These are phyloP conservation scores for Tetracladium setigerum DNA, from an alignment of 495 filamentous ascomycete genomes.

Conservation along the genomic window DNA sequence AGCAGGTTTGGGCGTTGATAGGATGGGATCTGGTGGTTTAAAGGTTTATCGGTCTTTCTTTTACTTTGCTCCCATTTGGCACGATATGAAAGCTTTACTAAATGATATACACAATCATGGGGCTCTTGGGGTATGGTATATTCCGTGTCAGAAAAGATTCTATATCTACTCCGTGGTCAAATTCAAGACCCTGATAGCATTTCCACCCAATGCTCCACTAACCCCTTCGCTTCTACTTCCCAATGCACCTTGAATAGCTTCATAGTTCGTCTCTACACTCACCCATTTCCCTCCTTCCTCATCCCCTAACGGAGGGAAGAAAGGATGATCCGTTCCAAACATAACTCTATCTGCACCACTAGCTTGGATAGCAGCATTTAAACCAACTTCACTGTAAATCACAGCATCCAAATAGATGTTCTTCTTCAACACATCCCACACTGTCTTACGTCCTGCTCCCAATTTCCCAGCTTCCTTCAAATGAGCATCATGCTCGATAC, in stretches of 20 bases:
- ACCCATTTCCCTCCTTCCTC: conserved; percentile 62
- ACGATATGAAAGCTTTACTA: not conserved
- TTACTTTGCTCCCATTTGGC: not conserved
- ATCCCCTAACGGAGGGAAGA: conserved; percentile 73
- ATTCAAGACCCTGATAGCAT: conserved; percentile 58
- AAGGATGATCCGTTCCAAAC: conserved; percentile 88
- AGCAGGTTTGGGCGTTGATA: conserved; percentile 40
- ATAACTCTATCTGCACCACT: conserved; percentile 26
- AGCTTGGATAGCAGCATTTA: conserved; percentile 21
- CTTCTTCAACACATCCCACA: conserved; percentile 78
- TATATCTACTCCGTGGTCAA: conserved; percentile 22
- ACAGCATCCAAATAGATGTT: conserved; percentile 84
- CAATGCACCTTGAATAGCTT: conserved; percentile 58
- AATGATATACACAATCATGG: not conserved
- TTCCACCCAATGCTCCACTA: conserved; percentile 55
- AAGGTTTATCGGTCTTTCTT: not conserved
- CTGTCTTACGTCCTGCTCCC: conserved; percentile 37
- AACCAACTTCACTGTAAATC: conserved; percentile 20
- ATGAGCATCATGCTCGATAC: conserved; percentile 73
- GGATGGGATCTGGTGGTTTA: conserved; percentile 34
- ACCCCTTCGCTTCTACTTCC: conserved; percentile 39
- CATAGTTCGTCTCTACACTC: conserved; percentile 73
- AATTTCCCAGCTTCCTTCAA: conserved; percentile 44
- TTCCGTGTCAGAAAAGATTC: not conserved
- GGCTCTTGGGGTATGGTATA: not conserved